Evolutionary conservation across 2,329 filamentous ascomycete genomes (phyloP).

Genomic region (Beauveria varroae): DNA sequence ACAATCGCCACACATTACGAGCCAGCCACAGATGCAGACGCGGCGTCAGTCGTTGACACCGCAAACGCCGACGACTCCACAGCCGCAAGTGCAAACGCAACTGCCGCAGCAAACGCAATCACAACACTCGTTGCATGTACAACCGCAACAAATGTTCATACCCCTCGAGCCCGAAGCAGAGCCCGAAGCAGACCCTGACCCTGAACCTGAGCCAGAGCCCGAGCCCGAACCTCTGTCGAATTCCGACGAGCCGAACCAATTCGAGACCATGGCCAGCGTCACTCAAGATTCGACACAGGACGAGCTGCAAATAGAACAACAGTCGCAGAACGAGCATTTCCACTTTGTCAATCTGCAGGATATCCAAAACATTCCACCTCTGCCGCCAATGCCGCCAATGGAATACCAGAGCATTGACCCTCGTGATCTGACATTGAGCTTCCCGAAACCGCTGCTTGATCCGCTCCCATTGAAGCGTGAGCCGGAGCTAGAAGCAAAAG

Average conservation of each 20-base stretch:
- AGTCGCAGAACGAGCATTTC: conserved; percentile 11
- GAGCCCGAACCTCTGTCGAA: not conserved
- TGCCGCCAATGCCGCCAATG: conserved; percentile 19
- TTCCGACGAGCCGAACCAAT: not conserved
- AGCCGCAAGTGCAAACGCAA: conserved; percentile 1
- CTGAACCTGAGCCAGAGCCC: not conserved
- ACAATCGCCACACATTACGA: conserved; percentile 13
- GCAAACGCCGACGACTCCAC: conserved; percentile 2
- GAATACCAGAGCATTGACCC: conserved; percentile 17
- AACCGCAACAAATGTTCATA: conserved; percentile 1
- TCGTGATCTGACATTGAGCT: conserved; percentile 8
- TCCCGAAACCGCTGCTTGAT: not conserved
- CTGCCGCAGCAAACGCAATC: not conserved
- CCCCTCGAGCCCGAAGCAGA: not conserved
- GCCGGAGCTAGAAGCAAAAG: conserved; percentile 11
- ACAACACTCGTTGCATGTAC: not conserved
- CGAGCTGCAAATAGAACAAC: conserved; percentile 7
- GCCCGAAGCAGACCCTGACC: not conserved
- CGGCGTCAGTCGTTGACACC: conserved; percentile 12
- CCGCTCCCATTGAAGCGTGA: not conserved
- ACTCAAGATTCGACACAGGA: conserved; percentile 9
- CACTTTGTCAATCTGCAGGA: conserved; percentile 32
- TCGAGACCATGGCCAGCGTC: not conserved
- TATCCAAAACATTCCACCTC: conserved; percentile 25
- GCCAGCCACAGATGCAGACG: conserved; percentile 17